Evolutionary conservation across 805 yeast genomes (phyloP).

Genomic region (Scheffersomyces coipomensis): DNA sequence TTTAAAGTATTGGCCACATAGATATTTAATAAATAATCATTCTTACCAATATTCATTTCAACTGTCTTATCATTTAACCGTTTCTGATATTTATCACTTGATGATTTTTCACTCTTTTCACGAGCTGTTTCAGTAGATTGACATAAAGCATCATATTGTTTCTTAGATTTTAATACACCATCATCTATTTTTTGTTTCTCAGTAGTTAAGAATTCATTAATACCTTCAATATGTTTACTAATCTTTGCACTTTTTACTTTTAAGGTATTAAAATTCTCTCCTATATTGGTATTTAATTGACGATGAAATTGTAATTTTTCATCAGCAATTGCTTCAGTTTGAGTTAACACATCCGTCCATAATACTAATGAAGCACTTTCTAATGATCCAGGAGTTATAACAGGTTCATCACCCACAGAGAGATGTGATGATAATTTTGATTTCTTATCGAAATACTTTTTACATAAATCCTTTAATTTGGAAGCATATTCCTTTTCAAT

Average conservation of each 20-base stretch:
- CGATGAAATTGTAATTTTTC: slow-evolving; percentile 60
- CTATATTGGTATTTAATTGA: slow-evolving; percentile 59
- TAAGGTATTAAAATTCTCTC: slow-evolving; percentile 57
- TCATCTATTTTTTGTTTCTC: slow-evolving; percentile 49
- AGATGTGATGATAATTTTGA: slow-evolving; percentile 64
- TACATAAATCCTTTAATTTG: slow-evolving; percentile 60
- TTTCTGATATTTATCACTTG: slow-evolving; percentile 48
- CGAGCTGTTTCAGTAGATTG: slow-evolving; percentile 78
- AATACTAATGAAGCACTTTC: slow-evolving; percentile 85
- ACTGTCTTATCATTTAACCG: slow-evolving; percentile 60
- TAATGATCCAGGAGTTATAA: slow-evolving; percentile 90
- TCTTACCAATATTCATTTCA: slow-evolving; percentile 88
- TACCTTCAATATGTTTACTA: slow-evolving; percentile 52
- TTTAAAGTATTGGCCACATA: slow-evolving; percentile 86
- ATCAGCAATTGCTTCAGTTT: slow-evolving; percentile 75
- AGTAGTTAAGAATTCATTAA: slow-evolving; percentile 56
- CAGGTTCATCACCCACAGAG: slow-evolving; percentile 89
- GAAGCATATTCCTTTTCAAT: slow-evolving; percentile 82
- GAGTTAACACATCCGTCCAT: slow-evolving; percentile 85
- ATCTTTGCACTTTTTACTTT: slow-evolving; percentile 53
- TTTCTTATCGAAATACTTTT: slow-evolving; percentile 73
- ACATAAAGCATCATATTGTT: slow-evolving; percentile 79
- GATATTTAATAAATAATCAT: slow-evolving; percentile 75
- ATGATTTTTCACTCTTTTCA: slow-evolving; percentile 61
- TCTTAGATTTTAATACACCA: slow-evolving; percentile 64